Evolutionary conservation across 106 monocot species (phyloP).

Genomic region (Dioscorea dumetorum): DNA sequence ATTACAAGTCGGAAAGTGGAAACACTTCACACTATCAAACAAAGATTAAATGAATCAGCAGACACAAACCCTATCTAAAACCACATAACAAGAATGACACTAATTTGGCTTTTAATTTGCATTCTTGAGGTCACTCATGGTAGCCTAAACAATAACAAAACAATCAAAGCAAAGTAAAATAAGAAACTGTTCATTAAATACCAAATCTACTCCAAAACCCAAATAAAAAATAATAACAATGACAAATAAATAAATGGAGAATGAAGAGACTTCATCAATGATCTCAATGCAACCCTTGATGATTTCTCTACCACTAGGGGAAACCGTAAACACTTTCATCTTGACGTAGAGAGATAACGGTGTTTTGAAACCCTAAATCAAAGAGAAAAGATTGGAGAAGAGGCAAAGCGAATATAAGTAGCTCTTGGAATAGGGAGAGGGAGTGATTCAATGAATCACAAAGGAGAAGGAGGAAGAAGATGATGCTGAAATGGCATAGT

Average conservation of each 20-base stretch:
- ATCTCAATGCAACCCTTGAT: constrained; percentile 55
- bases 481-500: no score
- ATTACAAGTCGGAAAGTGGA: background rate
- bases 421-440: no score
- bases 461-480: no score
- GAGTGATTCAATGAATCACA: no score
- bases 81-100: constrained; percentile 3
- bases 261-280: constrained; percentile 28
- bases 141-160: constrained; percentile 42
- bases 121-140: constrained; percentile 73
- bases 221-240: background rate
- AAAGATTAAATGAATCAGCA: background rate
- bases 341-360: background rate
- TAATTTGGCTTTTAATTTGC: constrained; percentile 60
- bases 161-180: background rate
- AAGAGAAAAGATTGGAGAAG: background rate
- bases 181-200: background rate
- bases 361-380: background rate
- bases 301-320: constrained; percentile 39
- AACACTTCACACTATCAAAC: background rate
- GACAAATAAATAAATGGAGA: background rate
- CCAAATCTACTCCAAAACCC: background rate
- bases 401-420: no score
- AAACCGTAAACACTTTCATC: constrained; percentile 46
- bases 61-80: background rate